phyloP scores from a whole-genome alignment of 2,329 filamentous ascomycete species.

The Rhynchosporium secalis region DNA sequence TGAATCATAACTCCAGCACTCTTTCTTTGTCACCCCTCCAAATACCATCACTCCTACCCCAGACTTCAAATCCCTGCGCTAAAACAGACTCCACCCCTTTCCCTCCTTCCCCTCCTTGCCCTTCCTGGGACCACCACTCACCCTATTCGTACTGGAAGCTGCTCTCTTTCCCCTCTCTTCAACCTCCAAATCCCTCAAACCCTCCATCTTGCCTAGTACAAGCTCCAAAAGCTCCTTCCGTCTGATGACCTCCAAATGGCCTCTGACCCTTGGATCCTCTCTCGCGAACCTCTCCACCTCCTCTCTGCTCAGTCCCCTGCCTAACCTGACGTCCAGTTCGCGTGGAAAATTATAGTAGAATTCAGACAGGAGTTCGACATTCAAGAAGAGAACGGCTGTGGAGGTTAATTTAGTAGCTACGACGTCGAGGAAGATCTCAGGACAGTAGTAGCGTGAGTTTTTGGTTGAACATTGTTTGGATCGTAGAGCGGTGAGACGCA shows the following conservation, averaged over 20 bases:
- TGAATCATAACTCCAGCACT: slow-evolving; percentile 10
- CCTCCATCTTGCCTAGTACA: slow-evolving; percentile 94
- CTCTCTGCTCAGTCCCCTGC: slow-evolving; percentile 72
- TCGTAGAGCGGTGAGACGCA: slow-evolving; percentile 84
- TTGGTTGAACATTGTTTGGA: slow-evolving; percentile 82
- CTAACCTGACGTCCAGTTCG: slow-evolving; percentile 83
- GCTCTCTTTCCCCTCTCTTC: slow-evolving; percentile 53
- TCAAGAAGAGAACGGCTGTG: slow-evolving; percentile 94
- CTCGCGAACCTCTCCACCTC: slow-evolving; percentile 89
- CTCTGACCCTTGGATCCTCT: slow-evolving; percentile 86
- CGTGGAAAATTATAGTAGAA: slow-evolving; percentile 98
- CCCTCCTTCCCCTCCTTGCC: slow-evolving; percentile 24
- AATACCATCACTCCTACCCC: neutral
- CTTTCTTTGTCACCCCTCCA: slow-evolving; percentile 6
- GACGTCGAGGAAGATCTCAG: slow-evolving; percentile 96
- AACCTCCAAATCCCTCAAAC: slow-evolving; percentile 78
- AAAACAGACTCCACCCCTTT: slow-evolving; percentile 34
- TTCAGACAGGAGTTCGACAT: slow-evolving; percentile 93
- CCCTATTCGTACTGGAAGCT: slow-evolving; percentile 27
- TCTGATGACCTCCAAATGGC: slow-evolving; percentile 87
- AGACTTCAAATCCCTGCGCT: neutral
- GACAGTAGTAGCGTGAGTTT: slow-evolving; percentile 94
- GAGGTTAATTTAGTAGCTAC: slow-evolving; percentile 93
- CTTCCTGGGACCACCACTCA: slow-evolving; percentile 16
- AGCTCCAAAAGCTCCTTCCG: slow-evolving; percentile 91